Percentiles rank a stretch among this genome's conserved stretches.
phyloP scores from a whole-genome alignment of 2,329 filamentous ascomycete species.

The Fusarium citri region DNA sequence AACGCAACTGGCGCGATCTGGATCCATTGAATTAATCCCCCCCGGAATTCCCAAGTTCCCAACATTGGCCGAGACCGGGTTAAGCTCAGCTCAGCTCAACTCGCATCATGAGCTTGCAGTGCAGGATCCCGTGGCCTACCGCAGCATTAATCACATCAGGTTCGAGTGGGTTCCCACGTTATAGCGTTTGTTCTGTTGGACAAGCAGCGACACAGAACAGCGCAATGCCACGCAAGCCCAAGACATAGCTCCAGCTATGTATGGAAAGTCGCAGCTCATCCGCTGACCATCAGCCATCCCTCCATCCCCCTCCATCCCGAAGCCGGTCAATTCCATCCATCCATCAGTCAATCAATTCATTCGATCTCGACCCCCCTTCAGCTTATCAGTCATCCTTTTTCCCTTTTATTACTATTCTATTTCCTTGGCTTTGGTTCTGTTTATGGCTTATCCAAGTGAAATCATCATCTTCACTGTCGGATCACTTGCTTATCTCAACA shows the following conservation, averaged over 20 bases:
- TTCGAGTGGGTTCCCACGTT: conserved; percentile 15
- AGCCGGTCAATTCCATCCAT: conserved; percentile 34
- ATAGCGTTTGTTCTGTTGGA: conserved; percentile 9
- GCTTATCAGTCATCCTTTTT: conserved; percentile 15
- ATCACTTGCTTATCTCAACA: conserved; percentile 19
- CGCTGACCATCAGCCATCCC: conserved; percentile 40
- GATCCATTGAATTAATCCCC: not conserved
- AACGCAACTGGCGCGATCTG: conserved; percentile 25
- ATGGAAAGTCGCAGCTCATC: conserved; percentile 7
- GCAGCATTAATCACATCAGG: conserved; percentile 32
- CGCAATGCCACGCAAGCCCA: conserved; percentile 4
- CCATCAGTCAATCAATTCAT: conserved; percentile 11
- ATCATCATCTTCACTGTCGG: conserved; percentile 1
- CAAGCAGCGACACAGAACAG: conserved; percentile 5
- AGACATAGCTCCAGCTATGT: conserved; percentile 6
- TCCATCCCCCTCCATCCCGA: conserved; percentile 27
- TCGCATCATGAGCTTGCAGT: conserved; percentile 16
- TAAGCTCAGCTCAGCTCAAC: conserved; percentile 29
- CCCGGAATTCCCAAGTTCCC: conserved; percentile 18
- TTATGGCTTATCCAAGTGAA: conserved; percentile 9
- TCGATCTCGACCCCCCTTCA: conserved; percentile 27
- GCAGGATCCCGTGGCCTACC: conserved; percentile 26
- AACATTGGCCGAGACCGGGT: conserved; percentile 25
- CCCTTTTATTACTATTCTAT: not conserved
- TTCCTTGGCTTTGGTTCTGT: conserved; percentile 7